Evolutionary conservation across 257 asterid species (phyloP), one percentile per base, ranked within the genome.

Genomic region (Nicotiana paniculata): DNA sequence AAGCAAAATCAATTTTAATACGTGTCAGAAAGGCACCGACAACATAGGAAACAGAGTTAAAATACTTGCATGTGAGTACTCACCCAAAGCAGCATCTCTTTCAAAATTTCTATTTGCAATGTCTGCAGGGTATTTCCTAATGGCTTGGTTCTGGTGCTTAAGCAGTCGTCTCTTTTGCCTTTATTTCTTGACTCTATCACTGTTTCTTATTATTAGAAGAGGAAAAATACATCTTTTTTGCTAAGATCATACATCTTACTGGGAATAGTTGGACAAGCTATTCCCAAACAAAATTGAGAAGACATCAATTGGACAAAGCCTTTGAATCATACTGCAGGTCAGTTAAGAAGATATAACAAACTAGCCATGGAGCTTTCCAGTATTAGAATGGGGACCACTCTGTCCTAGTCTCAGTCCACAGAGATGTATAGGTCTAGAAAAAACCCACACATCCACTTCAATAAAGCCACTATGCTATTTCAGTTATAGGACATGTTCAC

Each of bases 381-480:
- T 74, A 48, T 51, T 74, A 51, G 46, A 51, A 24, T 26, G 79
- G 79, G 16, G 43, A 51, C 43, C 26, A 48, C 62, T 24, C 24
- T 13, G 61, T 26, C 62, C 79, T 3, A 51, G 46, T 26, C 51
- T 48, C 37, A 48, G 39, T 48, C 35, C 61, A 72, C 35, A 72
- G n/a, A 24, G 61, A 72, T 72, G 21, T 13, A 6, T 3, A 72
- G 39, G 61, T 72, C 39, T 24, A 5, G 6, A 24, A 17, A 24
- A 74, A 74, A 51, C 24, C 37, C 62, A 74, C 9, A 51, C 46
- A 74, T 51, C 62, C 79, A 26, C 79, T 26, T 48, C 62, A 54
- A 21, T 72, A 72, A 72, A 53, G 59, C 59, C 61, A 72, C 61
- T 72, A 72, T 72, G 79, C 79, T 72, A 43, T 32, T 70, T 70